Percentiles rank a stretch among this genome's conserved stretches.
phyloP scores from a whole-genome alignment of 2,329 filamentous ascomycete genomes.

The Rugonectria rugulosa region DNA sequence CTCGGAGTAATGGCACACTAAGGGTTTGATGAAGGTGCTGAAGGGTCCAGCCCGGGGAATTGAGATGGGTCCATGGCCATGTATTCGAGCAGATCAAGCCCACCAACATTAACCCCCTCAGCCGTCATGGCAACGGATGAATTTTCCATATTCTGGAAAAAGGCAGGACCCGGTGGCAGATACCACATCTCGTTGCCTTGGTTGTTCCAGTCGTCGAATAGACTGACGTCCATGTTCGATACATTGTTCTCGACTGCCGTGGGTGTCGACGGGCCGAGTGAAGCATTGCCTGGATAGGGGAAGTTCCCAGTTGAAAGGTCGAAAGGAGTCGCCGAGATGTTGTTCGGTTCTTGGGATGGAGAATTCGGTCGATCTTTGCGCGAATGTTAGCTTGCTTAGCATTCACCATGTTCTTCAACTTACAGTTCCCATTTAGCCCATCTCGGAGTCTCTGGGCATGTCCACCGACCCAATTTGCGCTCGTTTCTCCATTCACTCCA shows the following conservation, averaged over 20 bases:
- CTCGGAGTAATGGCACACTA: no score
- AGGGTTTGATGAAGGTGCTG: constrained; percentile 33
- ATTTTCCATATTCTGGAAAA: constrained; percentile 71
- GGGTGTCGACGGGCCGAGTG: constrained; percentile 60
- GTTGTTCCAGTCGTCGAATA: constrained; percentile 64
- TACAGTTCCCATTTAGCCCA: constrained; percentile 49
- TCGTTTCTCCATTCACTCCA: constrained; percentile 36
- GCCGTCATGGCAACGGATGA: constrained; percentile 70
- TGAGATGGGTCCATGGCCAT: constrained; percentile 67
- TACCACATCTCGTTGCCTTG: constrained; percentile 72
- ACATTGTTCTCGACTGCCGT: constrained; percentile 45
- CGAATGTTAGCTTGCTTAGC: constrained; percentile 16
- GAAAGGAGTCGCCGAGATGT: constrained; percentile 70
- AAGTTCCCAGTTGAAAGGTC: constrained; percentile 64
- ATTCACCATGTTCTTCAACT: constrained; percentile 21
- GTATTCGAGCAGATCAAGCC: constrained; percentile 71
- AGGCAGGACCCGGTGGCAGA: constrained; percentile 67
- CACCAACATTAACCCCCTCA: constrained; percentile 72
- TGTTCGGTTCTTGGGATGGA: constrained; percentile 50
- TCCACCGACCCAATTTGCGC: constrained; percentile 43
- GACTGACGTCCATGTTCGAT: constrained; percentile 46
- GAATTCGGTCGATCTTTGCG: constrained; percentile 46
- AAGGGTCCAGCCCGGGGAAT: constrained; percentile 47
- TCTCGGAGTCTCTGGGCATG: constrained; percentile 52
- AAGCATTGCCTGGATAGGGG: constrained; percentile 58